phyloP scores from a whole-genome alignment of 345 rosid genomes.

The Gossypium mustelinum region DNA sequence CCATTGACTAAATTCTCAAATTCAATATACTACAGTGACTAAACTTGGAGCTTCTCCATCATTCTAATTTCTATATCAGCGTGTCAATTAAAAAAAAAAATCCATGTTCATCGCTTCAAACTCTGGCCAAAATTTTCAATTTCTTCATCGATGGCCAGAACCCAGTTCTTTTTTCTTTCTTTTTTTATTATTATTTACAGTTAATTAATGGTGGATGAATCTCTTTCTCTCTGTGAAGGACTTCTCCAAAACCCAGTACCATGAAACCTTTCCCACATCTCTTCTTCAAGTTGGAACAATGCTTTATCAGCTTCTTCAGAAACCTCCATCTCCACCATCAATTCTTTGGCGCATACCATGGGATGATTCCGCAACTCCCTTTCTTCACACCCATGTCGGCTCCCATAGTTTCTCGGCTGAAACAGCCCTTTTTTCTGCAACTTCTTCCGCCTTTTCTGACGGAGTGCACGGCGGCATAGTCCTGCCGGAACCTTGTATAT shows the following conservation, averaged over 20 bases:
- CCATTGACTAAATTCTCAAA: too few relatives aligned
- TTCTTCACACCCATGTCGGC: conserved; percentile 31
- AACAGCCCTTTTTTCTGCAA: conserved; percentile 28
- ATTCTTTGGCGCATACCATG: conserved; percentile 21
- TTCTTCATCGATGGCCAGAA: not conserved
- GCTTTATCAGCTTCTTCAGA: conserved; percentile 27
- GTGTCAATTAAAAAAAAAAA: too few relatives aligned
- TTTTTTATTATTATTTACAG: not conserved
- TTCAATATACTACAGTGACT: not conserved
- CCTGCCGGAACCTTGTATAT: conserved; percentile 54
- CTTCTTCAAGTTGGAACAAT: conserved; percentile 35
- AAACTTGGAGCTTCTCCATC: not conserved
- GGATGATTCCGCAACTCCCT: conserved; percentile 28
- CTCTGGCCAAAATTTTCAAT: not conserved
- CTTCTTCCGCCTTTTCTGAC: conserved; percentile 31
- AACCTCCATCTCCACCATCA: not conserved
- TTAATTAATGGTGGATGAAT: conserved; percentile 7
- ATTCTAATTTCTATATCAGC: too few relatives aligned
- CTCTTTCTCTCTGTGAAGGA: conserved; percentile 48
- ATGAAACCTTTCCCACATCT: conserved; percentile 60
- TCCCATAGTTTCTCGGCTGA: conserved; percentile 21
- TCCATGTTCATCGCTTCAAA: not conserved
- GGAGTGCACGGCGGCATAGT: conserved; percentile 47
- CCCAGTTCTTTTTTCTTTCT: not conserved
- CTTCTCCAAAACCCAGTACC: conserved; percentile 72